Conservation (phyloP, 1,284 basidiomycete genomes). For the Cystobasidium slooffiae region DNA sequence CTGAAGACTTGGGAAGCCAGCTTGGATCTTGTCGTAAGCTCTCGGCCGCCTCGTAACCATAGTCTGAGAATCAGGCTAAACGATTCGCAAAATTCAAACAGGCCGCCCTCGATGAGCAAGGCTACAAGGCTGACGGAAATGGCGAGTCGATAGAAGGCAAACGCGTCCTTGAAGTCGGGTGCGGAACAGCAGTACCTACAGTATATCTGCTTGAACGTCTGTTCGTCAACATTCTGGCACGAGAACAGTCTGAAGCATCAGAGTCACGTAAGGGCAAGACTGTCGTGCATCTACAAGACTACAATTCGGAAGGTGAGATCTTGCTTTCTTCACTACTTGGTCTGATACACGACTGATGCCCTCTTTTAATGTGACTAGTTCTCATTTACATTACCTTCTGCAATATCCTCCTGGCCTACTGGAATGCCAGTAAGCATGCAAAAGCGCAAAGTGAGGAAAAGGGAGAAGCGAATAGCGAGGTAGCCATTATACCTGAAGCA, state of each 20-base stretch:
- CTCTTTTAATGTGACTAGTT: conserved; percentile 40
- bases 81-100: background rate
- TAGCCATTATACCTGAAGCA: conserved; percentile 10
- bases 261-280: conserved; percentile 56
- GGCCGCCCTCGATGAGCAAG: conserved; percentile 16
- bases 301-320: conserved; percentile 64
- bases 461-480: background rate
- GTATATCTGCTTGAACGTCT: conserved; percentile 71
- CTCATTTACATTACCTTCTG: conserved; percentile 68
- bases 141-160: conserved; percentile 57
- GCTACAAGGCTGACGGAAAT: conserved; percentile 13
- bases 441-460: background rate
- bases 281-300: conserved; percentile 87
- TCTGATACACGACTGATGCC: background rate
- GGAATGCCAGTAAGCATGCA: conserved; percentile 27
- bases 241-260: conserved; percentile 43
- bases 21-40: conserved; percentile 73
- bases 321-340: background rate
- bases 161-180: conserved; percentile 79
- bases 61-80: background rate
- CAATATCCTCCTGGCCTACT: conserved; percentile 82
- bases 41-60: background rate
- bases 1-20: conserved; percentile 98
- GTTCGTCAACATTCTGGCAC: conserved; percentile 58
- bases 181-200: conserved; percentile 86